Evolutionary conservation across 768 basidiomycete species (phyloP), one percentile per base, ranked within the genome.

Genomic region (Strobilomyces echinocephalus): DNA sequence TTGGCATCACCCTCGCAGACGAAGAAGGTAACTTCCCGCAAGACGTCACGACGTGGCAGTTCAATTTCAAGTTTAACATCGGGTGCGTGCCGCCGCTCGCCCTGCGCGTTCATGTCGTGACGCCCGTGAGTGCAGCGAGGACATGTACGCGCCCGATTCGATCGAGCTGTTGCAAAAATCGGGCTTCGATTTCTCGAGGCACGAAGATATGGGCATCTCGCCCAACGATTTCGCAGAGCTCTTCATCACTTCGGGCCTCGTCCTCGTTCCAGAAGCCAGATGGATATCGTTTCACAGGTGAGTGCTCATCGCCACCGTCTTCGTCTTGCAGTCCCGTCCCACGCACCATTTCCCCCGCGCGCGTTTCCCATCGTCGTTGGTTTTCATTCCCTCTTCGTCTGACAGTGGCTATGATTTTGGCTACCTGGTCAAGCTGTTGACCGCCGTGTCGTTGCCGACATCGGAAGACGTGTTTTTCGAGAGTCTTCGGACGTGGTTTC

Each of bases 271-370:
- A 33, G 91, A 97, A 43, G 89, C 90, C 31, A 93, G 81, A 71
- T 99, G 95, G 95, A 88, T 98, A 68, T 95, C 93, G 10, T 99
- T 97, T 68, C 97, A 97, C 68, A 94, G 91, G 95, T 94, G 64
- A 67, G 87, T 15, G 28, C 8, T 26, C 39, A n/a, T 36, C 40
- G 3, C 21, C 15, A 1, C 15, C 11, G 5, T 44, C 10, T 24
- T 38, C 38, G 9, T n/a, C 8, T 46, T 8, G 8, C 50, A 26
- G 16, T 46, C 42, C 14, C 11, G 31, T 14, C 40, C 12, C 11
- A 35, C n/a, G 36, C 14, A 10, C 12, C 1, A 21, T 31, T 30
- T 36, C 26, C 2, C 8, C 10, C 28, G 52, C 34, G 28, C 43
- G 46, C 12, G 34, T 38, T 41, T 49, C 43, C 48, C 49, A 52